Evolutionary conservation across 202 grass and related monocot genomes (phyloP).

Genomic region (Saccharum hybrid): DNA sequence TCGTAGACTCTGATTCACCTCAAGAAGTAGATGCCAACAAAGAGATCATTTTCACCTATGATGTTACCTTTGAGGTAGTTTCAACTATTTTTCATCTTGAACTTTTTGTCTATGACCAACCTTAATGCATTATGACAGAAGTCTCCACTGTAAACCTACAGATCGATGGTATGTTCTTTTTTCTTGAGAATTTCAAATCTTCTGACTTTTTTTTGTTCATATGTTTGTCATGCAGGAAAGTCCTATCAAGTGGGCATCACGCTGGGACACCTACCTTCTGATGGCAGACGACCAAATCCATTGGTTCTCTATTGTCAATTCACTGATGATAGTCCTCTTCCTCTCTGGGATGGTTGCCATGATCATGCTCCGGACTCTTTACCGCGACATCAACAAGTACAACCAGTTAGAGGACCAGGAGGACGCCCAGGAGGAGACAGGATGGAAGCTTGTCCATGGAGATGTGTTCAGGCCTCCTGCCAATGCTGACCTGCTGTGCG

Average conservation of each 20-base stretch:
- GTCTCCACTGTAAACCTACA: slow-evolving; percentile 6
- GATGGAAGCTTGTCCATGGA: slow-evolving; percentile 94
- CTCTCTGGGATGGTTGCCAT: slow-evolving; percentile 91
- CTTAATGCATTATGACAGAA: not conserved
- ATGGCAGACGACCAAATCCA: slow-evolving; percentile 94
- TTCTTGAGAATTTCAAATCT: not conserved
- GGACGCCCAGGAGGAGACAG: slow-evolving; percentile 88
- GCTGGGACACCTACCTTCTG: slow-evolving; percentile 94
- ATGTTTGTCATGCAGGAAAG: slow-evolving; percentile 60
- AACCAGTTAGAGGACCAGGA: slow-evolving; percentile 92
- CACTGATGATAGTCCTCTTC: slow-evolving; percentile 93
- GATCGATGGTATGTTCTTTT: not conserved
- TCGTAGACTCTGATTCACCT: slow-evolving; percentile 60
- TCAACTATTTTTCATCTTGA: not conserved
- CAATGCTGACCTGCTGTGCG: slow-evolving; percentile 64
- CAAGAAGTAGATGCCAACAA: slow-evolving; percentile 73
- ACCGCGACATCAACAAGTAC: slow-evolving; percentile 80
- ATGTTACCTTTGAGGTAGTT: slow-evolving; percentile 67
- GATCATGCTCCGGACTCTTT: slow-evolving; percentile 92
- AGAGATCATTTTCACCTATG: slow-evolving; percentile 77
- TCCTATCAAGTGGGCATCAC: slow-evolving; percentile 83
- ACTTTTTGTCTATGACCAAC: not conserved
- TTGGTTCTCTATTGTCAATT: slow-evolving; percentile 95
- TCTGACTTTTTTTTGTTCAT: slow-evolving; percentile 13
- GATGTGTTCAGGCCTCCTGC: slow-evolving; percentile 83